Conservation (phyloP, 352 stramenopile genomes). For the Pythium angustatum region DNA sequence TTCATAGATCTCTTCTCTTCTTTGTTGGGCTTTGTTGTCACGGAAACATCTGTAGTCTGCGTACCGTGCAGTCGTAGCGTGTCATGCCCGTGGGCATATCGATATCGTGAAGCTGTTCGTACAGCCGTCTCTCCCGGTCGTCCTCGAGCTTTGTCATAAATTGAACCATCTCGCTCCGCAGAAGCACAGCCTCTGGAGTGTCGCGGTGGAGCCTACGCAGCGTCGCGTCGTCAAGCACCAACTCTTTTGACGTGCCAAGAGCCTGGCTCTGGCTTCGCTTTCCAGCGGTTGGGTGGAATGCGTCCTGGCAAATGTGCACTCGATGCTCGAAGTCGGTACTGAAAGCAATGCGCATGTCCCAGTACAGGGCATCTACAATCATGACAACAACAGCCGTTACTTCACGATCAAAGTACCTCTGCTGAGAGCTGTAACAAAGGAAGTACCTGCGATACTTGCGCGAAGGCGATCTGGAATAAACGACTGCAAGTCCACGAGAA, state of each 20-base stretch:
- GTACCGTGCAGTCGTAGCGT: constrained; percentile 26
- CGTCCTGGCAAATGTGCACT: constrained; percentile 23
- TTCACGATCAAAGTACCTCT: not conserved
- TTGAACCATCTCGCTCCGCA: constrained; percentile 5
- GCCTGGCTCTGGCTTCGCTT: not conserved
- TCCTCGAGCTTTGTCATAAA: constrained; percentile 29
- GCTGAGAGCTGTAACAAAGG: not conserved
- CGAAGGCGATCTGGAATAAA: constrained; percentile 33
- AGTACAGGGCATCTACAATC: constrained; percentile 27
- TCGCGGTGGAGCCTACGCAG: constrained; percentile 13
- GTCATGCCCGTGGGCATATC: constrained; percentile 19
- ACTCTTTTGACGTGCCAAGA: not conserved
- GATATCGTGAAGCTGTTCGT: constrained; percentile 23
- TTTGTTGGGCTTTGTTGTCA: no score
- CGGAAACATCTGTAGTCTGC: constrained; percentile 15
- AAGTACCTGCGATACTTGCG: constrained; percentile 28
- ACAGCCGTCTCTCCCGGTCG: constrained; percentile 20
- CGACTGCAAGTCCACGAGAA: constrained; percentile 24
- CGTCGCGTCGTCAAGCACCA: constrained; percentile 17
- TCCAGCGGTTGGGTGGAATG: constrained; percentile 7
- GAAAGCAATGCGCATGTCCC: constrained; percentile 29
- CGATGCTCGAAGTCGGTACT: constrained; percentile 19
- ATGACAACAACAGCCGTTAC: not conserved
- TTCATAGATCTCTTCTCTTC: not conserved
- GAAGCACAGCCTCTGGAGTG: constrained; percentile 1